These are phyloP conservation scores for Penicillium silybi DNA, from an alignment of 495 filamentous ascomycete genomes.

Conservation along the genomic window DNA sequence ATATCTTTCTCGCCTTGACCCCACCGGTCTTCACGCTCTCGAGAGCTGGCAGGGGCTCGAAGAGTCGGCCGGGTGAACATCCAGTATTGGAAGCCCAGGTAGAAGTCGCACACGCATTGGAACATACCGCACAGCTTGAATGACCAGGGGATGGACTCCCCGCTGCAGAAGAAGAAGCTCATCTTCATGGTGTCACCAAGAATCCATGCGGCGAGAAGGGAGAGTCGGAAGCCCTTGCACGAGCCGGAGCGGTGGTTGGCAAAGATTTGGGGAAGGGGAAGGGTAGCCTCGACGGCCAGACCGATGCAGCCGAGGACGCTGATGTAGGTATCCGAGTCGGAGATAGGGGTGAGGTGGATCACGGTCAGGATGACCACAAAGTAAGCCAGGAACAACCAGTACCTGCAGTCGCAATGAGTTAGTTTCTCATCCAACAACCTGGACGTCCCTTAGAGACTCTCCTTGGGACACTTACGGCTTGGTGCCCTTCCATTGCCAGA, in stretches of 20 bases:
- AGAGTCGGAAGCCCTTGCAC: constrained; percentile 86
- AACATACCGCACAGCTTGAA: constrained; percentile 93
- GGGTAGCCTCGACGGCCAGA: constrained; percentile 82
- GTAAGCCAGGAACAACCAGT: constrained; percentile 82
- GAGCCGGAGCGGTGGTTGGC: constrained; percentile 72
- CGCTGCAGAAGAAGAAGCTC: constrained; percentile 81
- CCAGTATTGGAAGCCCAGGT: constrained; percentile 81
- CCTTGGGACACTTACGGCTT: constrained; percentile 57
- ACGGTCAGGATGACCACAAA: constrained; percentile 61
- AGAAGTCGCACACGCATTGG: constrained; percentile 80
- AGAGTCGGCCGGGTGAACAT: constrained; percentile 63
- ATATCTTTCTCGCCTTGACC: constrained; percentile 41
- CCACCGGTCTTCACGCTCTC: constrained; percentile 24
- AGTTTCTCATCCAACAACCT: background rate
- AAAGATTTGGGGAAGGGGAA: constrained; percentile 86
- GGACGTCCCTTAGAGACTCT: too few relatives aligned
- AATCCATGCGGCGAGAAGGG: constrained; percentile 83
- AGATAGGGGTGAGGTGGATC: constrained; percentile 66
- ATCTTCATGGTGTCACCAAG: constrained; percentile 93
- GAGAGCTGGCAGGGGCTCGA: constrained; percentile 20
- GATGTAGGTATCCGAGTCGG: constrained; percentile 63
- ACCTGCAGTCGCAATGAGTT: constrained; percentile 44
- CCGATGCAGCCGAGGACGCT: constrained; percentile 72
- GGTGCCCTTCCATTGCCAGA: constrained; percentile 88
- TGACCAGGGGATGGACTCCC: constrained; percentile 68